phyloP scores from a whole-genome alignment of 352 stramenopile genomes.

The Phytophthora quininea region DNA sequence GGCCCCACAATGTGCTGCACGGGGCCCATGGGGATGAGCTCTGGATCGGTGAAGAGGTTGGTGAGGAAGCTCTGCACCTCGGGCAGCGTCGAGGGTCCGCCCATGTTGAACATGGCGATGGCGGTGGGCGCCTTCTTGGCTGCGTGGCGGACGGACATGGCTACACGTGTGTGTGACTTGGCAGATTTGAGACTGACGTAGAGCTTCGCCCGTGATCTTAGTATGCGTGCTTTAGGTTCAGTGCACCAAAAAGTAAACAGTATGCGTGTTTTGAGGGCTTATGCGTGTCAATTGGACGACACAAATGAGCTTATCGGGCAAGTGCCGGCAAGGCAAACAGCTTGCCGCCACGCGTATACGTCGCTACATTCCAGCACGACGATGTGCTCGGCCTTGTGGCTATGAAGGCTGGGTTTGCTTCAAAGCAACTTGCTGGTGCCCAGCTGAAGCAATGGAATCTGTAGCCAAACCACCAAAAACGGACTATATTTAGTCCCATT shows the following conservation, averaged over 20 bases:
- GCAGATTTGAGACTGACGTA: constrained; percentile 15
- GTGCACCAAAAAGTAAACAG: neutral
- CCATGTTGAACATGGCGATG: constrained; percentile 97
- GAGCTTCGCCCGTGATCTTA: constrained; percentile 22
- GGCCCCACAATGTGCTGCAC: constrained; percentile 86
- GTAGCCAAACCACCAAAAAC: neutral
- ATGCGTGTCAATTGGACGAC: neutral
- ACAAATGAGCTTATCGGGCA: neutral
- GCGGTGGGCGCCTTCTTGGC: constrained; percentile 64
- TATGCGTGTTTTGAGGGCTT: too few species aligned
- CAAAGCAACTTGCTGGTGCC: neutral
- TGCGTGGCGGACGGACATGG: constrained; percentile 22
- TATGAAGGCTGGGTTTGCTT: neutral
- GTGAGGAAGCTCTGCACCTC: constrained; percentile 98
- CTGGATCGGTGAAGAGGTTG: constrained; percentile 98
- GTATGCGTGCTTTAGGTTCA: constrained; percentile 9
- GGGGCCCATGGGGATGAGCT: constrained; percentile 98
- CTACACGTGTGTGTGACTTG: neutral
- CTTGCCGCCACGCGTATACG: constrained; percentile 14
- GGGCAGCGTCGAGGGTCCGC: constrained; percentile 93
- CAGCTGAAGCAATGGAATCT: neutral
- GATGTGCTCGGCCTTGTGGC: neutral
- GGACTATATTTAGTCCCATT: too few species aligned
- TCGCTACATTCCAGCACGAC: neutral
- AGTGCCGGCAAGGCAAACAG: too few species aligned